Percentiles rank a stretch among this genome's conserved stretches.
These are phyloP conservation scores for Metschnikowia santaceciliae DNA, from an alignment of 805 yeast genomes.

Conservation along the genomic window DNA sequence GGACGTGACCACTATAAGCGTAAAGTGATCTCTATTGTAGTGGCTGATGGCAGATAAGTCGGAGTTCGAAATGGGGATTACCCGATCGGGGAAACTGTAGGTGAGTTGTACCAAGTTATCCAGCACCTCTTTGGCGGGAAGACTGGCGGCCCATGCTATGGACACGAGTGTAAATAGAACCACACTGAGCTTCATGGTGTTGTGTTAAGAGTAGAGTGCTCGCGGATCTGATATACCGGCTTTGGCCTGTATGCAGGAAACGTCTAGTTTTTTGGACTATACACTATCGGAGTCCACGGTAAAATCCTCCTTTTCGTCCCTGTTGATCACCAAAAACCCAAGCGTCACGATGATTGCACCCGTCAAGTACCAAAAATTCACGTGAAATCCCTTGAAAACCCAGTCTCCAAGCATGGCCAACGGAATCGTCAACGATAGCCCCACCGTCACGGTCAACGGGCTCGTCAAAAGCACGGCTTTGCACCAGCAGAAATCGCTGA, in stretches of 20 bases:
- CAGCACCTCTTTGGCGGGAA: neutral
- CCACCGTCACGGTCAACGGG: conserved; percentile 94
- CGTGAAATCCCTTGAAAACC: conserved; percentile 58
- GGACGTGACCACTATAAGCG: conserved; percentile 53
- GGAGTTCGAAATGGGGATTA: conserved; percentile 11
- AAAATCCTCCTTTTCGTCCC: conserved; percentile 65
- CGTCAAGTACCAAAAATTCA: conserved; percentile 59
- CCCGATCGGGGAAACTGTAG: conserved; percentile 5
- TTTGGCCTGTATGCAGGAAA: neutral
- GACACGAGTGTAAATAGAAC: neutral
- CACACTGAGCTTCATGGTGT: conserved; percentile 1
- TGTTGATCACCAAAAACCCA: conserved; percentile 82
- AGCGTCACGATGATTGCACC: conserved; percentile 80
- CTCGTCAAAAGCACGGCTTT: conserved; percentile 89
- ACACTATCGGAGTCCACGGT: conserved; percentile 12
- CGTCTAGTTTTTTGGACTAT: neutral
- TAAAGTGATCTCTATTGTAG: conserved; percentile 41
- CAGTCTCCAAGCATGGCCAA: conserved; percentile 87
- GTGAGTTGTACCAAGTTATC: conserved; percentile 5
- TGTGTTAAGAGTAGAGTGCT: neutral
- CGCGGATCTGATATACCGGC: neutral
- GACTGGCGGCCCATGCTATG: neutral
- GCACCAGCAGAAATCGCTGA: conserved; percentile 95
- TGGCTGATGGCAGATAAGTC: conserved; percentile 12
- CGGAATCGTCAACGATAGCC: conserved; percentile 89